Evolutionary conservation across 805 yeast species (phyloP).

Genomic region (Metschnikowia picachoensis): DNA sequence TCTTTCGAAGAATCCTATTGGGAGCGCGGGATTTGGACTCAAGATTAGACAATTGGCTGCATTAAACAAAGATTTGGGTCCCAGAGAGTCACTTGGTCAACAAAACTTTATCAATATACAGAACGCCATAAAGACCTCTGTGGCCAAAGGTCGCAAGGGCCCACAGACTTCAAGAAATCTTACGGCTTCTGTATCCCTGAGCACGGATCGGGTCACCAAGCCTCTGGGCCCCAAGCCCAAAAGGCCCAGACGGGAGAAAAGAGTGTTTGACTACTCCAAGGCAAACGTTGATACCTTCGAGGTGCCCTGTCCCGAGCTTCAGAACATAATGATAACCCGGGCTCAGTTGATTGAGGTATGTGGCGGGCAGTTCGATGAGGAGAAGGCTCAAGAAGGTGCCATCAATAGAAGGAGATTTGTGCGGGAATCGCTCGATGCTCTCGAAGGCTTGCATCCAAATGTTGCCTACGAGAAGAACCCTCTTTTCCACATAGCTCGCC

Average conservation of each 20-base stretch:
- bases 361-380: slow-evolving; percentile 5
- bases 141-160: neutral
- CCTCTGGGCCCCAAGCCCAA: neutral
- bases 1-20: neutral
- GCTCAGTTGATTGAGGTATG: neutral
- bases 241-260: slow-evolving; percentile 1
- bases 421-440: slow-evolving; percentile 4
- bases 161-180: neutral
- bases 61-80: too few relatives aligned
- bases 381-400: slow-evolving; percentile 2
- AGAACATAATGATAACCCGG: slow-evolving; percentile 3
- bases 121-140: too few relatives aligned
- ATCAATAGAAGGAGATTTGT: slow-evolving; percentile 10
- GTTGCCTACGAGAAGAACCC: slow-evolving; percentile 11
- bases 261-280: slow-evolving; percentile 8
- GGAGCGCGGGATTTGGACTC: neutral
- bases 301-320: slow-evolving; percentile 1
- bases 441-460: slow-evolving; percentile 3
- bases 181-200: too few relatives aligned
- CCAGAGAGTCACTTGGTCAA: too few relatives aligned
- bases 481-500: slow-evolving; percentile 6
- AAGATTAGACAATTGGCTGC: neutral
- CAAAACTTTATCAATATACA: too few relatives aligned
- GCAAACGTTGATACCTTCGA: neutral
- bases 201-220: slow-evolving; percentile 1